phyloP scores from a whole-genome alignment of 2,329 filamentous ascomycete genomes.

The Xylaria sp. region DNA sequence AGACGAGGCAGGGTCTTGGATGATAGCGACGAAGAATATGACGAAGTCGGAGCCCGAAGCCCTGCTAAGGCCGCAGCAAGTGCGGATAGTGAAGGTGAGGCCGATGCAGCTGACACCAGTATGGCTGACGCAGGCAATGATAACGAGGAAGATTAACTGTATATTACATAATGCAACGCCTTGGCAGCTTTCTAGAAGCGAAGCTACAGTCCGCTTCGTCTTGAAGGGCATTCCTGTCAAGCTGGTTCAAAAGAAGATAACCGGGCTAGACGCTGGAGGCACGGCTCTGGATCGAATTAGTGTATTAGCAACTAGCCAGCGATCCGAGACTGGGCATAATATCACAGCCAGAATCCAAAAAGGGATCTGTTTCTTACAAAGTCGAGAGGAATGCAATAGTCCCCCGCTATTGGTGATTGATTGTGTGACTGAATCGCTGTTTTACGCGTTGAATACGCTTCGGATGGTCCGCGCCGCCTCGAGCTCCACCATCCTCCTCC shows the following conservation, averaged over 20 bases:
- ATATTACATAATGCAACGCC: slow-evolving; percentile 15
- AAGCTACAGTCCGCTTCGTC: background rate
- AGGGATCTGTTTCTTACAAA: background rate
- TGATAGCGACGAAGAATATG: slow-evolving; percentile 61
- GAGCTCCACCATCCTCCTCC: background rate
- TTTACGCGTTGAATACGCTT: background rate
- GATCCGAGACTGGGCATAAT: background rate
- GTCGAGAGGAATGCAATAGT: background rate
- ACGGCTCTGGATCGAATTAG: slow-evolving; percentile 10
- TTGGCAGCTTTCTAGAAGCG: background rate
- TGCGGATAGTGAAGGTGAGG: slow-evolving; percentile 27
- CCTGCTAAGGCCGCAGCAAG: slow-evolving; percentile 27
- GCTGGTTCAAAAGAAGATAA: background rate
- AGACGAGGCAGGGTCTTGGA: slow-evolving; percentile 58
- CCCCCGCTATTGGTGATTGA: background rate
- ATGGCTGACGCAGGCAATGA: slow-evolving; percentile 45
- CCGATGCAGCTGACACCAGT: slow-evolving; percentile 39
- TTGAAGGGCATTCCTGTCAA: background rate
- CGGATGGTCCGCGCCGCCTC: background rate
- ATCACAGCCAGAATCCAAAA: background rate
- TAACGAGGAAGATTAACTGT: slow-evolving; percentile 42
- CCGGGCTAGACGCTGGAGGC: slow-evolving; percentile 11
- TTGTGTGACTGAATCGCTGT: background rate
- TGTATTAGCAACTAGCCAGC: slow-evolving; percentile 8
- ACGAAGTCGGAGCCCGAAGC: slow-evolving; percentile 42